Evolutionary conservation across 192 early-diverging fungal genomes (phyloP), one percentile per base, ranked within the genome.

Genomic region (Coemansia umbellata): DNA sequence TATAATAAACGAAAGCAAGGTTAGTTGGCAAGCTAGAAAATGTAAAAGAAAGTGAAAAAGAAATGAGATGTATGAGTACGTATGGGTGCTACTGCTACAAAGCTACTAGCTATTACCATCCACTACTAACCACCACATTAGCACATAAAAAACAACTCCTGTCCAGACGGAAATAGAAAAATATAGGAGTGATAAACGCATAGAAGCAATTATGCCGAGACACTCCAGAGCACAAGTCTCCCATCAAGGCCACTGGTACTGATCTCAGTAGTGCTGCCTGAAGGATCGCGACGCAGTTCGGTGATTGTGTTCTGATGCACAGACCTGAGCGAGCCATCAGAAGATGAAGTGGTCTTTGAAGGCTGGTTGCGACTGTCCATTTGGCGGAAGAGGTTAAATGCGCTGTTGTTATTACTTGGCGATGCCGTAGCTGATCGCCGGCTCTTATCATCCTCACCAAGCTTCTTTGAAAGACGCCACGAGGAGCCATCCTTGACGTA

Each of bases 281-380:
- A 41, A 4, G 60, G 62, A 28, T 66, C 74, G 37, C 42, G 55
- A 37, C 40, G 74, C 24, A 70, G 40, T 53, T 70, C 89, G 69
- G 87, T 93, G 64, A 97, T 97, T 15, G 96, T 95, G 73, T 99
- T 99, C 78, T 99, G 96, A 74, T 99, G 96, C 8, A 82, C 79
- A n/a, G 86, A 84, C 50, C 85, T 84, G 55, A 92, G 88, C 33
- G 63, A 73, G 30, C 64, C 66, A 31, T 74, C 69, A 8, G 73
- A 50, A 24, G 44, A 33, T 13, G 49, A 24, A 31, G 44, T 44
- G 23, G 64, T 1, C 49, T 55, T 62, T 17, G 70, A 50, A 2
- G 58, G 69, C 58, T 92, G 90, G 36, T 80, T 87, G 42, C 87
- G 80, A 42, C 84, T 85, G 66, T 96, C 94, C 93, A 96, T 94